These are phyloP conservation scores for Linum usitatissimum DNA, from an alignment of 345 rosid species.

Conservation along the genomic window DNA sequence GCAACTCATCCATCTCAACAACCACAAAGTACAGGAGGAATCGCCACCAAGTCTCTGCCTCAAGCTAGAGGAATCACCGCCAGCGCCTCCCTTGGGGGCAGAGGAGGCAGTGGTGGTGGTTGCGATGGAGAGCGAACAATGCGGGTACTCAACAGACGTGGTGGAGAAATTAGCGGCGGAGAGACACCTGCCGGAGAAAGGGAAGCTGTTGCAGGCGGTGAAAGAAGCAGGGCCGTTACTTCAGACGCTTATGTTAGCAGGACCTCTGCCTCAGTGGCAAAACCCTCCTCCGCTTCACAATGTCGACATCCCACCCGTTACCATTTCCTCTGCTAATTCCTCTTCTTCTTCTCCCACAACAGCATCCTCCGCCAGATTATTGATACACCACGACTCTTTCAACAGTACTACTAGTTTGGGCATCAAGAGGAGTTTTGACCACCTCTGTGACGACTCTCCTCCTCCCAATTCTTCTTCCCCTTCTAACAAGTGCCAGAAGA, in stretches of 20 bases:
- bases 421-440: slow-evolving; percentile 30
- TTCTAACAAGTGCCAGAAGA: background rate
- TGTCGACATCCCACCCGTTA: slow-evolving; percentile 54
- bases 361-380: background rate
- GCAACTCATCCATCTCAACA: background rate
- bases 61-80: background rate
- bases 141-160: background rate
- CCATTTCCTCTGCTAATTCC: slow-evolving; percentile 31
- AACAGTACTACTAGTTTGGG: slow-evolving; percentile 13
- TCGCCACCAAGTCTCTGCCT: background rate
- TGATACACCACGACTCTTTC: slow-evolving; percentile 24
- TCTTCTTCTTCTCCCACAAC: background rate
- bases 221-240: slow-evolving; percentile 63
- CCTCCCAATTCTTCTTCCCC: slow-evolving; percentile 21
- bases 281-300: slow-evolving; percentile 53
- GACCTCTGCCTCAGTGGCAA: slow-evolving; percentile 75
- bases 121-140: background rate
- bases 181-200: slow-evolving; percentile 48
- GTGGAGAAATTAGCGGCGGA: slow-evolving; percentile 26
- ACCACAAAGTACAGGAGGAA: background rate
- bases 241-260: slow-evolving; percentile 56
- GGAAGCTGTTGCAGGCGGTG: slow-evolving; percentile 58
- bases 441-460: slow-evolving; percentile 11
- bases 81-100: background rate
- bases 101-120: background rate